Conservation (phyloP, 345 rosid species). For the Citrus cavaleriei region DNA sequence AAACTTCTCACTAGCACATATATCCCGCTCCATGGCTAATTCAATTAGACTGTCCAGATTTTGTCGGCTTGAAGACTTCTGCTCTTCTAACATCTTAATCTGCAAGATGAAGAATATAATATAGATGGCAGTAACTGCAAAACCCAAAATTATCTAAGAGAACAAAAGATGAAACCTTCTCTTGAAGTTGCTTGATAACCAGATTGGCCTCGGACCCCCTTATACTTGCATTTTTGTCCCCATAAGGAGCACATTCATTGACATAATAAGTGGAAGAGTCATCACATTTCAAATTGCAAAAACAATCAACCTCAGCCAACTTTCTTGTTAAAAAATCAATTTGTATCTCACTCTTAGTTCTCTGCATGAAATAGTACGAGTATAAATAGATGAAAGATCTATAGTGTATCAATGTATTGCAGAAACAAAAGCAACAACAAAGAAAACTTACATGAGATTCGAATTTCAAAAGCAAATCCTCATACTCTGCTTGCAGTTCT, state of each 20-base stretch:
- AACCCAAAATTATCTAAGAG: background rate
- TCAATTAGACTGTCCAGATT: conserved; percentile 54
- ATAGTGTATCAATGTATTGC: background rate
- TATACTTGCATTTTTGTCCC: conserved; percentile 34
- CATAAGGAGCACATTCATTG: conserved; percentile 14
- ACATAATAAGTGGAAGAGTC: conserved; percentile 18
- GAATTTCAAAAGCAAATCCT: conserved; percentile 56
- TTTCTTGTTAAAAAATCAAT: conserved; percentile 60
- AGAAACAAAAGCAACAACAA: conserved; percentile 6
- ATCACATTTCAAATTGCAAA: conserved; percentile 20
- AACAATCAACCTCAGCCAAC: conserved; percentile 36
- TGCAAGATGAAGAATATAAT: conserved; percentile 17
- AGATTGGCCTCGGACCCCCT: conserved; percentile 63
- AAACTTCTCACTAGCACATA: conserved; percentile 51
- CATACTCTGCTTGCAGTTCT: conserved; percentile 56
- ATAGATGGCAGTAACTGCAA: background rate
- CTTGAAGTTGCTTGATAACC: conserved; percentile 83
- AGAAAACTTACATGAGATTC: conserved; percentile 59
- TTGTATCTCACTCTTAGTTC: conserved; percentile 53
- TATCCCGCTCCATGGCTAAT: conserved; percentile 53
- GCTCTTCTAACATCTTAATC: conserved; percentile 69
- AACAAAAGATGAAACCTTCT: conserved; percentile 53
- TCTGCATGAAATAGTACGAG: conserved; percentile 33
- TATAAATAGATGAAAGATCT: background rate
- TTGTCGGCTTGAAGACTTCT: conserved; percentile 64